Evolutionary conservation across 179 eudicot species (phyloP), one percentile per base, ranked within the genome.

Genomic region (Silene vulgaris): DNA sequence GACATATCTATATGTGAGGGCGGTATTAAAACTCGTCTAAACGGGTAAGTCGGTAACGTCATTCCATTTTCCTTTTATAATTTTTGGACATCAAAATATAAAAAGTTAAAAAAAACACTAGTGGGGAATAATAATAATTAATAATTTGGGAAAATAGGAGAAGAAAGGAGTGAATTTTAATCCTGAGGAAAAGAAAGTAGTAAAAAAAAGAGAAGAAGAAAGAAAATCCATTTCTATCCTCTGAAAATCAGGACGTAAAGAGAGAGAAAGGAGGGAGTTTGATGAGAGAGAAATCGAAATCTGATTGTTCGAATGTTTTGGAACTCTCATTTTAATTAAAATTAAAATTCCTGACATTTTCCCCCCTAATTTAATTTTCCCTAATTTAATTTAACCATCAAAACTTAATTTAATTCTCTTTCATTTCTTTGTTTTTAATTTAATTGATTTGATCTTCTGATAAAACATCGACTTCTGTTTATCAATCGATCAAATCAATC

Each of bases 191-290:
- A 13, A 59, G 4, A 23, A 3, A 28, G 29, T 6, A 65, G 8
- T 35, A 35, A 35, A 32, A 68, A 17, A 70, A 50, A 23, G 12
- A 48, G 28, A 13, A 12, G 8, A 6, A 48, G 45, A 40, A 69
- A 65, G 76, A 43, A 78, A 79, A 61, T 76, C 75, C 74, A 72
- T 76, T 74, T 74, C 74, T 82, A 78, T 77, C 82, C 82, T 80
- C 80, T 78, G 76, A 40, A 75, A 74, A 64, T 56, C 66, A 64
- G 73, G 69, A 65, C 72, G 68, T 63, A 65, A 43, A 69, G 80
- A 61, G 57, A 71, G 48, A 40, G 48, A 52, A 16, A 52, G 75
- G 45, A 76, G 72, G 37, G 50, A 69, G 56, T 37, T 50, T 48
- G 17, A 19, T 19, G 62, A 71, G 76, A 70, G 68, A 69, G 75